Base-by-base conservation (phyloP, 805 yeast genomes). In the Lipomyces starkeyi region DNA sequence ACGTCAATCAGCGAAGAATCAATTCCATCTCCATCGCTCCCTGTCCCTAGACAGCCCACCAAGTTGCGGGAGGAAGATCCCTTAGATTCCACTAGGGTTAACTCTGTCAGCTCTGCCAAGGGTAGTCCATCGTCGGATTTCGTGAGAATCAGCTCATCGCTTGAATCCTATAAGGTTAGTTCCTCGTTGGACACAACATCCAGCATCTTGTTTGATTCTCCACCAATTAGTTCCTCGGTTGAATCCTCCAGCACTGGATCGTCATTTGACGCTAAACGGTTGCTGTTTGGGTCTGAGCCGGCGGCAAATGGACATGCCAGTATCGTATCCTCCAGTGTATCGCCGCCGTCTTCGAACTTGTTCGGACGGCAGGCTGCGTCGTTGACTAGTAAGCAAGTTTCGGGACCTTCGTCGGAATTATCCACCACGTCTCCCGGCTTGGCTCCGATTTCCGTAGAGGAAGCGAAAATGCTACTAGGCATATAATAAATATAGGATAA, bases 401-500 rank as follows among this genome's bases (percentile, higher is more conserved):
- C 49, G 22, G 22, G 52, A 2, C 49, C 59, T 27, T 34, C 63
- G 22, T 40, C 62, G 14, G 29, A 57, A 40, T 43, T 32, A 32
- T 59, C 62, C 3, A 20, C 49, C 20, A 58, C 62, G 3, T 63
- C 66, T 11, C 43, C 62, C 7, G 58, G 54, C 17, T 37, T 59
- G 9, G 43, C 65, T n/a, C 35, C 66, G 56, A 59, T 68, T 13
- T 43, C 69, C 14, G 63, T 60, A 8, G 71, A 68, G 25, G 71
- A 68, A 27, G 69, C 71, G 8, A 68, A 68, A 49, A 59, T 64
- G 58, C 40, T 66, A 7, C 59, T 68, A 1, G 71, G 71, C 8
- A 57, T 68, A 20, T 68, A 49, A 60, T 17, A n/a, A n/a, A n/a
- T n/a, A n/a, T n/a, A 47, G 29, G 25, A 56, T 37, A 37, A 11